A percentile compares a stretch with the other conserved stretches of the same genome.
These are phyloP conservation scores for Pseudogymnoascus sp. DNA, from an alignment of 2,329 filamentous ascomycete species.

Conservation along the genomic window DNA sequence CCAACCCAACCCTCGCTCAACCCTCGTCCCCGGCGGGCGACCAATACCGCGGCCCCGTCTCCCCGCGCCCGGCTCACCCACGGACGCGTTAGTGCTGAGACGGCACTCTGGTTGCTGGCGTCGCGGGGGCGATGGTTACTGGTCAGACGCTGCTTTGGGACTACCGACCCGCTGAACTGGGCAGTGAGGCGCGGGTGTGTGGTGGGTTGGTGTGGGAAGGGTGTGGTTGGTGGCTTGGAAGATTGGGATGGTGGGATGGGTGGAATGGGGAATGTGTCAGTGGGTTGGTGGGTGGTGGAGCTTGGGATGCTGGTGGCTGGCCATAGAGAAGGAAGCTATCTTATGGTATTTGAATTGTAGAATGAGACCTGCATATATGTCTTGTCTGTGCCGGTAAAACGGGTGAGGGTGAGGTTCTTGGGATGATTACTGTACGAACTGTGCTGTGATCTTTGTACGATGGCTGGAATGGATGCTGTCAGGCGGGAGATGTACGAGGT, in stretches of 20 bases:
- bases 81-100: constrained; percentile 6
- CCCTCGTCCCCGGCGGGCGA: not conserved
- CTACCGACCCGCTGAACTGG: constrained; percentile 10
- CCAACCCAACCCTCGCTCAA: not conserved
- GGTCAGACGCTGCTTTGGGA: not conserved
- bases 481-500: constrained; percentile 2
- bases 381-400: not conserved
- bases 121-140: not conserved
- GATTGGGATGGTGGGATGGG: not conserved
- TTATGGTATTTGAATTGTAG: not conserved
- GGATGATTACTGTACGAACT: not conserved
- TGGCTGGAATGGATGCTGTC: not conserved
- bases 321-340: not conserved
- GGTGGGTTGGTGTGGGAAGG: not conserved
- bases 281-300: not conserved
- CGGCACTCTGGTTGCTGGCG: constrained; percentile 7
- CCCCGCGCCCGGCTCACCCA: not conserved
- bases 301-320: not conserved
- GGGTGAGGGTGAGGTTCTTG: not conserved
- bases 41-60: not conserved
- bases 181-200: not conserved
- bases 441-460: not conserved
- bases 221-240: not conserved
- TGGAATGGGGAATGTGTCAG: not conserved
- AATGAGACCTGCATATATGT: constrained; percentile 1